These are phyloP conservation scores for Rhodotorula glutinis DNA, from an alignment of 1,284 basidiomycete species.

Conservation along the genomic window DNA sequence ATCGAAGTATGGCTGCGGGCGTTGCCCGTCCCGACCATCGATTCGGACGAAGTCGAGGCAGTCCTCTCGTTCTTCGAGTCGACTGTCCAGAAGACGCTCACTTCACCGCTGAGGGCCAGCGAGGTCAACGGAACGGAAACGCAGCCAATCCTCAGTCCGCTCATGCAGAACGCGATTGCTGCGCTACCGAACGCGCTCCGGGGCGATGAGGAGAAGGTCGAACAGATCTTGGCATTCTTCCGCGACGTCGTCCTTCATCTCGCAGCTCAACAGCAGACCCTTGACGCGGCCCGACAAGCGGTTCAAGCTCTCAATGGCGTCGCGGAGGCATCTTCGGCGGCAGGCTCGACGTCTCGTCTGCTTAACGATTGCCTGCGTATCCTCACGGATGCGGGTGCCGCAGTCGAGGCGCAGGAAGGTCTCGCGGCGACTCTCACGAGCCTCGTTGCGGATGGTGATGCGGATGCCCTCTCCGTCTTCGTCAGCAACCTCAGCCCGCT, in stretches of 20 bases:
- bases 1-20: slow-evolving; percentile 29
- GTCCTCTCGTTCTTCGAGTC: slow-evolving; percentile 32
- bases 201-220: neutral
- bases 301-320: neutral
- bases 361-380: slow-evolving; percentile 18
- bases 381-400: neutral
- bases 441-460: neutral
- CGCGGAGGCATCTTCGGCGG: neutral
- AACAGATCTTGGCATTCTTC: slow-evolving; percentile 14
- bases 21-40: slow-evolving; percentile 15
- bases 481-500: neutral
- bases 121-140: neutral
- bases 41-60: neutral
- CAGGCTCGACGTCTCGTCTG: neutral
- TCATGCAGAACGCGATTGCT: slow-evolving; percentile 18
- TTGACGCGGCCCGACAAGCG: neutral
- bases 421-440: neutral
- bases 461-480: neutral
- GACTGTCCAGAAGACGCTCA: slow-evolving; percentile 33
- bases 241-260: slow-evolving; percentile 12
- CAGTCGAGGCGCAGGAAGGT: neutral
- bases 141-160: slow-evolving; percentile 5
- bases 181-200: neutral
- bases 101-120: slow-evolving; percentile 12
- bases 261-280: neutral